Evolutionary conservation across 148 eudicot genomes (phyloP).

Genomic region (Oxyria digyna): DNA sequence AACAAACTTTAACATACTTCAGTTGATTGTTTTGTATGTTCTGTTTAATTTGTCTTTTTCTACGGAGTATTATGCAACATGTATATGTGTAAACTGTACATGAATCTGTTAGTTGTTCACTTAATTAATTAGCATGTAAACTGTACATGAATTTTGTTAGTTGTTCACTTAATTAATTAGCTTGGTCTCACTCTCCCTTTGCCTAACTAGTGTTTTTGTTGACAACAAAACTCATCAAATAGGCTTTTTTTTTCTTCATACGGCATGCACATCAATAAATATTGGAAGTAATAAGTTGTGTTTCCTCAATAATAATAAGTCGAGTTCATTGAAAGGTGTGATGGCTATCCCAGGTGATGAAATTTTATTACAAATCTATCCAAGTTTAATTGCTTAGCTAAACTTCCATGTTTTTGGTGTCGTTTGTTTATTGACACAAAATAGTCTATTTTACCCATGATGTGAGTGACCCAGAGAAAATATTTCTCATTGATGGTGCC

Average conservation of each 20-base stretch:
- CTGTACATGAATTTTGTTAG: background rate
- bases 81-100: background rate
- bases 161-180: background rate
- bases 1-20: background rate
- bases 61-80: background rate
- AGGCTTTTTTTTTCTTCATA: background rate
- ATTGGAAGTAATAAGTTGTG: constrained; percentile 5
- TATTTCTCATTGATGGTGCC: constrained; percentile 96
- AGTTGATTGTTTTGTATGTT: background rate
- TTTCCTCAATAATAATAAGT: constrained; percentile 31
- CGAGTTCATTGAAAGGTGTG: constrained; percentile 85
- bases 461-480: constrained; percentile 88
- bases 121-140: too few relatives aligned
- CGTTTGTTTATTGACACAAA: background rate
- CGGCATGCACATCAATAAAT: background rate
- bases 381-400: too few relatives aligned
- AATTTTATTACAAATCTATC: constrained; percentile 10
- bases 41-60: background rate
- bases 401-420: background rate
- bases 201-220: background rate
- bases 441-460: constrained; percentile 4
- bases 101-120: too few relatives aligned
- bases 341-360: constrained; percentile 91
- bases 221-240: background rate
- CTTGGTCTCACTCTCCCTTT: too few relatives aligned